Evolutionary conservation across 169 alveolate genomes (phyloP), one percentile per base, ranked within the genome.

Genomic region (Plasmodium relictum): DNA sequence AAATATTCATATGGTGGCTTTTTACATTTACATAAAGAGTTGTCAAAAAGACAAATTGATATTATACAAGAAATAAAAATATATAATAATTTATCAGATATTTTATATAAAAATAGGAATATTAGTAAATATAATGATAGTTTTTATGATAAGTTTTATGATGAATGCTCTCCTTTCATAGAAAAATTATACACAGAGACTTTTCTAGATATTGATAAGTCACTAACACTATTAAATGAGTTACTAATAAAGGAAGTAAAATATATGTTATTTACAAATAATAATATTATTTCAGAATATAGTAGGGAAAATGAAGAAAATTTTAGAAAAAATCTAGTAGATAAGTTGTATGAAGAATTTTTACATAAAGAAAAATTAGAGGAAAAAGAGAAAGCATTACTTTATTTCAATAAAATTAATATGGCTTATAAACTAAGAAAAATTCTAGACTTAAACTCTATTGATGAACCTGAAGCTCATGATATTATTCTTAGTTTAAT

Each of bases 261-360:
- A 59, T 41, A 83, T 68, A 44, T 83, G 61, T 44, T 83, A 26
- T 37, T 68, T 22, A 66, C 71, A n/a, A 83, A 83, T 6, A 66
- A 45, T 62, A 68, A 66, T 16, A 12, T 54, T 10, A 62, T 83
- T 45, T 50, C 91, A 68, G 74, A 83, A 22, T 24, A 10, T 52
- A 71, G 61, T 20, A 50, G 69, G 66, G 26, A 24, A n/a, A 69
- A 68, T 16, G 91, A 83, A 69, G 73, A 66, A 58, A 16, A 52
- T 14, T 83, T 83, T 68, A 68, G 56, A 68, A 83, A 69, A 56
- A 14, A 41, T 44, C 50, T 83, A 68, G 73, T 83, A 37, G 83
- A 83, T 31, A 83, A 83, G 20, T 83, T 83, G 61, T 83, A 83
- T 83, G 91, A 83, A 12, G 91, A 83, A 83, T 83, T 83, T 83